These are phyloP conservation scores for Choiromyces venosus DNA, from an alignment of 495 filamentous ascomycete species.

Conservation along the genomic window DNA sequence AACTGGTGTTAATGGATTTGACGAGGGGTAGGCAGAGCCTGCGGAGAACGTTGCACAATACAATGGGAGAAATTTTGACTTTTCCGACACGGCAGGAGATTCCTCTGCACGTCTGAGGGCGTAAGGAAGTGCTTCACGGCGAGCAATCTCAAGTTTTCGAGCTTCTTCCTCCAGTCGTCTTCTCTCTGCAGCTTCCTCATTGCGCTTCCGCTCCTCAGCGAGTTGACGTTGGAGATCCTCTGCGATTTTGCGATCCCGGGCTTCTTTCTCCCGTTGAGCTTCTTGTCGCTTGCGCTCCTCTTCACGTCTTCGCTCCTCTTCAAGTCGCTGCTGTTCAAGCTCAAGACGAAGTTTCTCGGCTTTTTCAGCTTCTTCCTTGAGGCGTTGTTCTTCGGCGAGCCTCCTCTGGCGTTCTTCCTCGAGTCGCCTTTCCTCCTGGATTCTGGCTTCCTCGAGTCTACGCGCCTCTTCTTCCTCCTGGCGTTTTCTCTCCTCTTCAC, in stretches of 20 bases:
- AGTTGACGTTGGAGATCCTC: slow-evolving; percentile 38
- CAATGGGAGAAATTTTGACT: slow-evolving; percentile 32
- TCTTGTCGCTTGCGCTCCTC: slow-evolving; percentile 31
- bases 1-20: slow-evolving; percentile 10
- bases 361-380: slow-evolving; percentile 31
- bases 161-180: slow-evolving; percentile 22
- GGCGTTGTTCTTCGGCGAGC: slow-evolving; percentile 37
- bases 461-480: slow-evolving; percentile 11
- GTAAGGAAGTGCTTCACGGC: slow-evolving; percentile 35
- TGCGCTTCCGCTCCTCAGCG: slow-evolving; percentile 20
- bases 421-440: slow-evolving; percentile 12
- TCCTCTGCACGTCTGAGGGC: slow-evolving; percentile 33
- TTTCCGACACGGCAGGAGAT: not conserved
- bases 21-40: slow-evolving; percentile 4
- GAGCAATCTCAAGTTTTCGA: slow-evolving; percentile 23
- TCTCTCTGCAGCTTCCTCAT: slow-evolving; percentile 19
- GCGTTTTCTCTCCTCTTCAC: slow-evolving; percentile 27
- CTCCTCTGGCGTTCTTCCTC: slow-evolving; percentile 29
- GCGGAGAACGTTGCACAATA: slow-evolving; percentile 30
- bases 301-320: slow-evolving; percentile 37
- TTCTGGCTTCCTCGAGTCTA: slow-evolving; percentile 9
- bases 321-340: slow-evolving; percentile 28
- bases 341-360: slow-evolving; percentile 33
- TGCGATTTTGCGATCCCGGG: slow-evolving; percentile 26
- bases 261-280: slow-evolving; percentile 29